These are phyloP conservation scores for Chaetomiaceae sp. DNA, from an alignment of 2,329 filamentous ascomycete genomes.

Conservation along the genomic window DNA sequence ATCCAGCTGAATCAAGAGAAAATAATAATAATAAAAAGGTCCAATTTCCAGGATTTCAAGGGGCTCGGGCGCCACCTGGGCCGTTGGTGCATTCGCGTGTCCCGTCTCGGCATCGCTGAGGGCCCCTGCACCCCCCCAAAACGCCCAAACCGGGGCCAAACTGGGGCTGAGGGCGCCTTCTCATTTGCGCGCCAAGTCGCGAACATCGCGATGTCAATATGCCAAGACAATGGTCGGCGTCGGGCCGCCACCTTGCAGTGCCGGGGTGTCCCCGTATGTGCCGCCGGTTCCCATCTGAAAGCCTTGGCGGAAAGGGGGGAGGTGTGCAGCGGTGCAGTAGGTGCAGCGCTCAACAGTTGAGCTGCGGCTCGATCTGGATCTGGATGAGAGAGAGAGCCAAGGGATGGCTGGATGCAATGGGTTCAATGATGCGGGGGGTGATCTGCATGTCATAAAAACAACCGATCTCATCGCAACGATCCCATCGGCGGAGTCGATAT, in stretches of 20 bases:
- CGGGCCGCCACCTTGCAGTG: conserved; percentile 1
- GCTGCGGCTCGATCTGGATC: too few relatives aligned
- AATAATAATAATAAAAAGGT: too few relatives aligned
- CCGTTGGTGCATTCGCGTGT: neutral
- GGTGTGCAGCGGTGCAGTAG: too few relatives aligned
- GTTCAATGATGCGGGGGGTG: too few relatives aligned
- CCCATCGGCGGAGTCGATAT: too few relatives aligned
- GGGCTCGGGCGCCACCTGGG: neutral
- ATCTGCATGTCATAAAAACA: too few relatives aligned
- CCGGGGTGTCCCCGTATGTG: conserved; percentile 3
- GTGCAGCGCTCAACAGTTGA: too few relatives aligned
- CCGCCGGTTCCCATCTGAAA: neutral
- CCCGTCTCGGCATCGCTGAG: neutral
- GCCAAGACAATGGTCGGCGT: conserved; percentile 14
- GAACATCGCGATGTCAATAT: conserved; percentile 18
- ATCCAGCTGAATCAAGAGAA: neutral
- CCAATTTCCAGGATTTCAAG: conserved; percentile 9
- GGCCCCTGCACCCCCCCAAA: neutral
- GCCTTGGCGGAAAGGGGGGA: neutral
- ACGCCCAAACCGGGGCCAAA: neutral
- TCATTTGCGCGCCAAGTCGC: conserved; percentile 17
- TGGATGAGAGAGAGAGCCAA: too few relatives aligned
- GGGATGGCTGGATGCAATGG: too few relatives aligned
- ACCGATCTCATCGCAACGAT: too few relatives aligned
- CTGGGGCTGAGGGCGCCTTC: conserved; percentile 1